Percentiles rank a stretch among this genome's conserved stretches.
phyloP scores from a whole-genome alignment of 2,329 filamentous ascomycete species.

The Aspergillus sp. region DNA sequence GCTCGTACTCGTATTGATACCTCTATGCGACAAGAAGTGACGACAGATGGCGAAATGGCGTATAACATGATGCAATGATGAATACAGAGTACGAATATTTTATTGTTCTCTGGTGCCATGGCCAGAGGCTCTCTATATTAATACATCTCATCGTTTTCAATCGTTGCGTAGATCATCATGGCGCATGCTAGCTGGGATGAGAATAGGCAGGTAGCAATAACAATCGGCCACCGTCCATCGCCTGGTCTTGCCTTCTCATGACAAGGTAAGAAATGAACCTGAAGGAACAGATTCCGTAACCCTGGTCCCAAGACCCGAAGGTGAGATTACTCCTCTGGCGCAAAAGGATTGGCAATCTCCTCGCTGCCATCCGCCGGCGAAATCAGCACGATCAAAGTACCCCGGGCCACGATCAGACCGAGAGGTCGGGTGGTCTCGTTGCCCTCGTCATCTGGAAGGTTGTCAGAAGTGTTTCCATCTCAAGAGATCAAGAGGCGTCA shows the following conservation, averaged over 20 bases:
- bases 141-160: neutral
- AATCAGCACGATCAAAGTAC: slow-evolving; percentile 85
- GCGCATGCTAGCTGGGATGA: neutral
- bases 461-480: slow-evolving; percentile 10
- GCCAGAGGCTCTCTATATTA: neutral
- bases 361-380: slow-evolving; percentile 91
- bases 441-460: slow-evolving; percentile 71
- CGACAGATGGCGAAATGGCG: neutral
- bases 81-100: neutral
- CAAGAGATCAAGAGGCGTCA: neutral
- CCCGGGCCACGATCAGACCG: slow-evolving; percentile 80
- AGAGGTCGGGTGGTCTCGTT: slow-evolving; percentile 74
- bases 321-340: slow-evolving; percentile 53
- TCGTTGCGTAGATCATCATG: neutral
- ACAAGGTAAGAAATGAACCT: neutral
- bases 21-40: neutral
- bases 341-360: slow-evolving; percentile 89
- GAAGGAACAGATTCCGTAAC: neutral
- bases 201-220: neutral
- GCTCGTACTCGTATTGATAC: slow-evolving; percentile 1
- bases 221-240: neutral
- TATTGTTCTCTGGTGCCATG: neutral
- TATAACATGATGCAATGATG: neutral
- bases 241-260: neutral
- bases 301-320: neutral